phyloP scores from a whole-genome alignment of 805 yeast genomes.

The Kuraishia capsulata region DNA sequence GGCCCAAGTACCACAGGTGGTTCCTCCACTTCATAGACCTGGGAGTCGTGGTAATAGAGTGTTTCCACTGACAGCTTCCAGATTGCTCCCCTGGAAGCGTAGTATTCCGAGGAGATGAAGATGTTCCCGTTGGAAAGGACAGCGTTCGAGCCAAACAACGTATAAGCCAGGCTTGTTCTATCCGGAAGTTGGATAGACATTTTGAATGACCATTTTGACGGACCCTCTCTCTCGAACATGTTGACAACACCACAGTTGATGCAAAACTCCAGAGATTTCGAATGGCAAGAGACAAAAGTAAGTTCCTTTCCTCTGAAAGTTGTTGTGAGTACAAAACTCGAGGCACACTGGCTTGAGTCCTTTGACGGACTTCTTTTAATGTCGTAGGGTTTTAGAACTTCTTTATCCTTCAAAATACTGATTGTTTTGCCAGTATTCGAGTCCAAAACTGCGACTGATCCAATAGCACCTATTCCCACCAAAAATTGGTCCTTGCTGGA shows the following conservation, averaged over 20 bases:
- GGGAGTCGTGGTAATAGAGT: constrained; percentile 4
- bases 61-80: constrained; percentile 26
- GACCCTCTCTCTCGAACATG: constrained; percentile 2
- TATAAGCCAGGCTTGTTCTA: not conserved
- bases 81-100: constrained; percentile 33
- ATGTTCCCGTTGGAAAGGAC: constrained; percentile 11
- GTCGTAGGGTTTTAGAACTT: not conserved
- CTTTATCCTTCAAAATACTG: not conserved
- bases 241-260: constrained; percentile 32
- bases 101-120: constrained; percentile 32
- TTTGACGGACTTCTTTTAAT: constrained; percentile 10
- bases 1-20: constrained; percentile 13
- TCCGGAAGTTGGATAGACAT: constrained; percentile 9
- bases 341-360: constrained; percentile 19
- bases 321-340: constrained; percentile 15
- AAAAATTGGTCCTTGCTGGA: constrained; percentile 16
- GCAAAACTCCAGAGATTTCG: constrained; percentile 17
- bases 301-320: not conserved
- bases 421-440: constrained; percentile 8
- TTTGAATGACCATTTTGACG: not conserved
- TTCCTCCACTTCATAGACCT: constrained; percentile 7
- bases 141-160: constrained; percentile 13
- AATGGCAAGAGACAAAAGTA: constrained; percentile 21
- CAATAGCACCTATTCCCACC: constrained; percentile 29
- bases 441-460: constrained; percentile 26